These are phyloP conservation scores for Artemisia princeps DNA, from an alignment of 140 eudicot species.

Conservation along the genomic window DNA sequence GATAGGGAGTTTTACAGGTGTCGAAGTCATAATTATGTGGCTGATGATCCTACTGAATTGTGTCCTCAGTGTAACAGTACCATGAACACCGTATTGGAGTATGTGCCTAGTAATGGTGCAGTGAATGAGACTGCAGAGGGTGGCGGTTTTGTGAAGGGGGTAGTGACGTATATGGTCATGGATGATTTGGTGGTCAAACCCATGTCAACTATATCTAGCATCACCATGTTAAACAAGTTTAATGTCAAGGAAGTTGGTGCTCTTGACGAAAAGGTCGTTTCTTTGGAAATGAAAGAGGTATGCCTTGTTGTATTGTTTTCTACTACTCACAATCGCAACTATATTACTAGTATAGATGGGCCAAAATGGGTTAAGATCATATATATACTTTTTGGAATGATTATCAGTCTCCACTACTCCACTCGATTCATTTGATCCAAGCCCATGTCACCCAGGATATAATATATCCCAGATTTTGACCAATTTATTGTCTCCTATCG, in stretches of 20 bases:
- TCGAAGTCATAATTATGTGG: not conserved
- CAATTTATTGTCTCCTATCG: no score
- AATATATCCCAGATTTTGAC: no score
- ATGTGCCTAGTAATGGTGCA: conserved; percentile 9
- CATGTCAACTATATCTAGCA: conserved; percentile 38
- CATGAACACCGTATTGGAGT: not conserved
- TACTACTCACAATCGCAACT: not conserved
- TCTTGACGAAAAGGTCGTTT: conserved; percentile 29
- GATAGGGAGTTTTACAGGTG: conserved; percentile 7
- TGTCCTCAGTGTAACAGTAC: conserved; percentile 13
- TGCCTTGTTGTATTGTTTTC: not conserved
- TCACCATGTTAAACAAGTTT: conserved; percentile 34
- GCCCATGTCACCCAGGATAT: no score
- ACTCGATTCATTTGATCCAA: no score
- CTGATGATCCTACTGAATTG: conserved; percentile 19
- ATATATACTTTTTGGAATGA: no score
- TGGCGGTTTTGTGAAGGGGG: conserved; percentile 37
- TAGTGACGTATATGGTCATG: conserved; percentile 40
- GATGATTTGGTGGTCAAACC: conserved; percentile 41
- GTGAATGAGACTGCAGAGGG: not conserved
- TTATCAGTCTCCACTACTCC: no score
- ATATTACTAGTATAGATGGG: not conserved
- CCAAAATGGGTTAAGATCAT: no score
- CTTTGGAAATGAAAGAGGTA: conserved; percentile 38
- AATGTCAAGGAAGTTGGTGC: conserved; percentile 31